phyloP scores from a whole-genome alignment of 169 alveolate genomes.

The Hammondia hammondi region DNA sequence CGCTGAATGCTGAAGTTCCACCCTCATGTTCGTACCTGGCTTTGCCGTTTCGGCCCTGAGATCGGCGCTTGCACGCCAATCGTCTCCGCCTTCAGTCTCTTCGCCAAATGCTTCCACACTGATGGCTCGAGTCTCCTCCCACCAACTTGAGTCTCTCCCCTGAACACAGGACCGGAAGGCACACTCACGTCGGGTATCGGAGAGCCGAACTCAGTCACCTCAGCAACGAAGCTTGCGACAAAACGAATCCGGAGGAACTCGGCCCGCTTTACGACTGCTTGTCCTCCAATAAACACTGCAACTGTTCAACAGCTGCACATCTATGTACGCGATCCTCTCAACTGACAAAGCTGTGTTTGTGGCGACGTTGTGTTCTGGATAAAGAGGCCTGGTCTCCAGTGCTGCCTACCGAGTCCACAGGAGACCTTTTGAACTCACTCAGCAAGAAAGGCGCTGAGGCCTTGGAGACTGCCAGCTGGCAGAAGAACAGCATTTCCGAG shows the following conservation, averaged over 20 bases:
- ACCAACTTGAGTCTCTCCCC: background rate
- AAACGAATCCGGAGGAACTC: no score
- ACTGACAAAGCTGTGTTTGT: no score
- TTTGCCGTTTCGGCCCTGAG: slow-evolving; percentile 37
- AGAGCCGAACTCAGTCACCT: no score
- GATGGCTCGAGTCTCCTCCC: background rate
- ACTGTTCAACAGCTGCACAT: no score
- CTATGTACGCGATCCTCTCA: no score
- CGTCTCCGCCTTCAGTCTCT: slow-evolving; percentile 20
- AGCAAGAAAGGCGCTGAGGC: background rate
- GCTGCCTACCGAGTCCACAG: background rate
- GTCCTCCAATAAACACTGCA: no score
- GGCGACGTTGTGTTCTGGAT: no score
- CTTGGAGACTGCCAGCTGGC: slow-evolving; percentile 9
- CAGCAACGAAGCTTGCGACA: no score
- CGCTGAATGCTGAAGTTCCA: background rate
- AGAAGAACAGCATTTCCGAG: slow-evolving; percentile 13
- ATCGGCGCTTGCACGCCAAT: slow-evolving; percentile 51
- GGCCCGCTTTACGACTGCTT: no score
- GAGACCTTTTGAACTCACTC: background rate
- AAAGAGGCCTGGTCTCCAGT: no score
- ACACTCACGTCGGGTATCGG: no score
- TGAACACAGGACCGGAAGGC: background rate
- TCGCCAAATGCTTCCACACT: background rate
- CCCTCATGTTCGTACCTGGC: slow-evolving; percentile 25